phyloP scores from a whole-genome alignment of 495 filamentous ascomycete genomes.

The Hamigera avellanea region DNA sequence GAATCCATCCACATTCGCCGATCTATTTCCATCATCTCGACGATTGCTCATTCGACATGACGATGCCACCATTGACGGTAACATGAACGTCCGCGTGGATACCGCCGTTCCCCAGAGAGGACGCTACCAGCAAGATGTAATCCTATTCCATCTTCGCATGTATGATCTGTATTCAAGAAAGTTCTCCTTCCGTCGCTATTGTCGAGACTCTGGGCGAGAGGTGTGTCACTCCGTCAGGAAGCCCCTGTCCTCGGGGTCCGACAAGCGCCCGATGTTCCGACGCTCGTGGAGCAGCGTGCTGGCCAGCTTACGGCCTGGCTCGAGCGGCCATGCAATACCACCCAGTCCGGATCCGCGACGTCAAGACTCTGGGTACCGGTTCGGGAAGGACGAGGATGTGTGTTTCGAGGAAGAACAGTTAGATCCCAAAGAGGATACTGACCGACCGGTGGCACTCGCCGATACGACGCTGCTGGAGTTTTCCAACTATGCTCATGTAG shows the following conservation, averaged over 20 bases:
- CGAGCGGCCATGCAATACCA: conserved; percentile 19
- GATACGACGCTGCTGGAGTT: conserved; percentile 86
- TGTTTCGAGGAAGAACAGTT: conserved; percentile 17
- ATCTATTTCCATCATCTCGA: conserved; percentile 75
- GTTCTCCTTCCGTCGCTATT: conserved; percentile 87
- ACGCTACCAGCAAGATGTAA: conserved; percentile 51
- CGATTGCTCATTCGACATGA: conserved; percentile 80
- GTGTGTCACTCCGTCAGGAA: conserved; percentile 78
- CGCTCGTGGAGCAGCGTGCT: conserved; percentile 68
- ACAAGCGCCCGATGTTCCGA: conserved; percentile 44
- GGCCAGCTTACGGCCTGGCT: conserved; percentile 51
- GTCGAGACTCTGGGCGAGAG: conserved; percentile 84
- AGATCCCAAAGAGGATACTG: conserved; percentile 10
- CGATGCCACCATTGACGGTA: conserved; percentile 82
- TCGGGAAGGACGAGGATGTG: conserved; percentile 37
- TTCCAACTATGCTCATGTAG: conserved; percentile 92
- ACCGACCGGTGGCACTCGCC: conserved; percentile 31
- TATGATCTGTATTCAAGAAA: conserved; percentile 77
- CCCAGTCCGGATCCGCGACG: conserved; percentile 13
- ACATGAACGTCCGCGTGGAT: conserved; percentile 94
- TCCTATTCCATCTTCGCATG: conserved; percentile 93
- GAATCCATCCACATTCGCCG: conserved; percentile 72
- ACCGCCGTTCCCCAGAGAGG: conserved; percentile 51
- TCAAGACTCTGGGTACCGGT: conserved; percentile 52
- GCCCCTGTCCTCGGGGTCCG: conserved; percentile 40